These are phyloP conservation scores for Hamiltosporidium tvaerminnensis DNA, from an alignment of 371 early-diverging fungal species.

Conservation along the genomic window DNA sequence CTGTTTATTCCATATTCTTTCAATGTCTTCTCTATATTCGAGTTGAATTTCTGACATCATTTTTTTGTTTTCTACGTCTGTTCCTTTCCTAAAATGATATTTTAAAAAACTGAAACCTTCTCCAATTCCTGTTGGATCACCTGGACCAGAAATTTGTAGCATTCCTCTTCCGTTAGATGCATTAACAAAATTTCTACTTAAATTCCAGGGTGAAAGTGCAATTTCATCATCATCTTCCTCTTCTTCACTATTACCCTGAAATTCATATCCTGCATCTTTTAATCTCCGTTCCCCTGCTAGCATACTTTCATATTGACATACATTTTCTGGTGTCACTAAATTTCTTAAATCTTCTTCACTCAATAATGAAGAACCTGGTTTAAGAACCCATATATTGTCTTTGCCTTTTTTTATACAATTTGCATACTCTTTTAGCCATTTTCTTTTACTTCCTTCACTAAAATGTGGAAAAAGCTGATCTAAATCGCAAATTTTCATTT, in stretches of 20 bases:
- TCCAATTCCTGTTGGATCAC: conserved; percentile 52
- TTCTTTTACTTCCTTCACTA: conserved; percentile 54
- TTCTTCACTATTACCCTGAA: conserved; percentile 26
- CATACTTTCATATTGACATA: conserved; percentile 55
- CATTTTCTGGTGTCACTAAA: conserved; percentile 53
- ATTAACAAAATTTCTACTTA: conserved; percentile 53
- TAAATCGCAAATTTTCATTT: conserved; percentile 41
- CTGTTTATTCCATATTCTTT: conserved; percentile 36
- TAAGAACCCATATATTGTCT: conserved; percentile 51
- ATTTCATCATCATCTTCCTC: conserved; percentile 44
- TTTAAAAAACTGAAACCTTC: conserved; percentile 51
- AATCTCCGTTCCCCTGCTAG: conserved; percentile 47
- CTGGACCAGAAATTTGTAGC: conserved; percentile 40
- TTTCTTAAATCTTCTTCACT: conserved; percentile 52
- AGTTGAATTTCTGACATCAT: conserved; percentile 4
- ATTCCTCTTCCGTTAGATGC: conserved; percentile 49
- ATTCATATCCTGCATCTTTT: conserved; percentile 45
- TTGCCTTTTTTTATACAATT: conserved; percentile 50
- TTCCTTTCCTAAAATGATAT: conserved; percentile 38
- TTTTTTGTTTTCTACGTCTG: conserved; percentile 36
- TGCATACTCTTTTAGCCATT: conserved; percentile 54
- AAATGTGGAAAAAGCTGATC: conserved; percentile 54
- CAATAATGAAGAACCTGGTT: conserved; percentile 32
- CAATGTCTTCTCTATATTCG: conserved; percentile 35
- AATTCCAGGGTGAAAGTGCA: conserved; percentile 44